Evolutionary conservation across 2,329 filamentous ascomycete species (phyloP).

Genomic region (Diaporthe citrichinensis): DNA sequence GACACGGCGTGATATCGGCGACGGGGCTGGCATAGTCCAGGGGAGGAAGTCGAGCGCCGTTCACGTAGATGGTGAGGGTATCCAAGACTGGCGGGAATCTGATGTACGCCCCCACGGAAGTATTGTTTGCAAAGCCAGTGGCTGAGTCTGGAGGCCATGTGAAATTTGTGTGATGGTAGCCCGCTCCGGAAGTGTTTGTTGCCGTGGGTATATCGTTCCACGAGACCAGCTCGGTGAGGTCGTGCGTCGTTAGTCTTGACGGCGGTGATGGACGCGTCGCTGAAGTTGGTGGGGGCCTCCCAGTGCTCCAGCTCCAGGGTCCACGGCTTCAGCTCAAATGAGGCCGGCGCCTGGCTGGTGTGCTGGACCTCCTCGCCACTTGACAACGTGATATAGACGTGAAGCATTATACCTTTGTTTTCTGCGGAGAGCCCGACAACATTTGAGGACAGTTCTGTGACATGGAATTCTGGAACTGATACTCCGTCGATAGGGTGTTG

Average conservation of each 20-base stretch:
- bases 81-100: constrained; percentile 12
- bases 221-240: constrained; percentile 9
- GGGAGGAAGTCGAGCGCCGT: constrained; percentile 6
- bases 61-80: constrained; percentile 7
- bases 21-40: constrained; percentile 16
- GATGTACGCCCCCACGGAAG: constrained; percentile 1
- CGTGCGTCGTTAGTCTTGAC: constrained; percentile 26
- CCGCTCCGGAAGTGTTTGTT: constrained; percentile 13
- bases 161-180: constrained; percentile 33
- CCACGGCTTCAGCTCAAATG: constrained; percentile 19
- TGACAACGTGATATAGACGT: not conserved
- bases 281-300: constrained; percentile 18
- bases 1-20: not conserved
- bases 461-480: not conserved
- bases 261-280: not conserved
- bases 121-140: not conserved
- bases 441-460: not conserved
- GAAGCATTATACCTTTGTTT: not conserved
- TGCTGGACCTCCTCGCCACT: not conserved
- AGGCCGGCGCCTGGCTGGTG: not conserved
- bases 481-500: not conserved
- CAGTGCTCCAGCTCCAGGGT: constrained; percentile 24
- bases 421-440: not conserved
- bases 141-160: constrained; percentile 3
- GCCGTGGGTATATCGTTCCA: constrained; percentile 23